phyloP scores from a whole-genome alignment of 352 stramenopile genomes.

The Phytophthora macrochlamydospora region DNA sequence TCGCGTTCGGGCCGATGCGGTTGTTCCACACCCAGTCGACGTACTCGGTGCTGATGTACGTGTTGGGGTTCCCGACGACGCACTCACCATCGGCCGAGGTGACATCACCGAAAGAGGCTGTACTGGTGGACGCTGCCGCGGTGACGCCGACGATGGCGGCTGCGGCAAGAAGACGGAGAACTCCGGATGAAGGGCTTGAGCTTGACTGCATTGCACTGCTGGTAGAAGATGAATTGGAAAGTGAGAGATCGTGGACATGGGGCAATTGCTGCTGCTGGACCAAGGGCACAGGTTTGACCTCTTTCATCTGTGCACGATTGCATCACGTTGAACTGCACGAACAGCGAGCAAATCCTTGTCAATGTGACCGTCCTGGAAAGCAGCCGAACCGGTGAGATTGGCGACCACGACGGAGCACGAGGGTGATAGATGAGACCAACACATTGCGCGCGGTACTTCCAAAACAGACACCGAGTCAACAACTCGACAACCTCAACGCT shows the following conservation, averaged over 20 bases:
- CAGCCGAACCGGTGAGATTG: not conserved
- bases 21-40: slow-evolving; percentile 7
- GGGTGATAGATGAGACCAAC: slow-evolving; percentile 1
- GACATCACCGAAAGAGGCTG: slow-evolving; percentile 12
- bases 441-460: not conserved
- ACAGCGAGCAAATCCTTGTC: slow-evolving; percentile 5
- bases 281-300: no score
- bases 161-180: slow-evolving; percentile 2
- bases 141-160: not conserved
- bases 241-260: not conserved
- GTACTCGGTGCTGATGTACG: slow-evolving; percentile 9
- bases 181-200: not conserved
- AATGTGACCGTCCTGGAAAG: not conserved
- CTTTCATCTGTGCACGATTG: no score
- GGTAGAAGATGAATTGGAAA: slow-evolving; percentile 13
- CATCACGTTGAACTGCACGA: not conserved
- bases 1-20: not conserved
- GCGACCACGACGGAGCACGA: not conserved
- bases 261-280: not conserved
- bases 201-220: slow-evolving; percentile 10
- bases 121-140: slow-evolving; percentile 6
- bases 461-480: slow-evolving; percentile 3
- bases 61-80: slow-evolving; percentile 8
- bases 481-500: slow-evolving; percentile 5
- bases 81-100: slow-evolving; percentile 10